Evolutionary conservation across 1,284 basidiomycete species (phyloP).

Genomic region (Trichosporon coremiiforme): DNA sequence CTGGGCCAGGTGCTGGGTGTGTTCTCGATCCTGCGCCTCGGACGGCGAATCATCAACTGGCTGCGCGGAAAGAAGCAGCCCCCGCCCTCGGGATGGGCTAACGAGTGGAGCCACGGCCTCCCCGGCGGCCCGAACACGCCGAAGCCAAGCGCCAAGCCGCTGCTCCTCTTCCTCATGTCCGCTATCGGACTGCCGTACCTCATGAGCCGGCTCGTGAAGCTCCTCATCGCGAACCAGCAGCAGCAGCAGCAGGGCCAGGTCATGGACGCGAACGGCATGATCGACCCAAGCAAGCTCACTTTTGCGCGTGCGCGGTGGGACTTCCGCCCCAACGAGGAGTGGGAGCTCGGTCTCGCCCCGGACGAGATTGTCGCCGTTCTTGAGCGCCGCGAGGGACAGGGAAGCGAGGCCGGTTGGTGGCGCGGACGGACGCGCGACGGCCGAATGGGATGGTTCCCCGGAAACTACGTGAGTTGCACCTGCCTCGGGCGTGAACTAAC

Average conservation of each 20-base stretch:
- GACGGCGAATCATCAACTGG: conserved; percentile 54
- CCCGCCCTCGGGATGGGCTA: conserved; percentile 50
- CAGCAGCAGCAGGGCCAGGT: conserved; percentile 37
- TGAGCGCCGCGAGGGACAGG: conserved; percentile 75
- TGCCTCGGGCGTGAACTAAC: conserved; percentile 8
- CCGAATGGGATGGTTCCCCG: conserved; percentile 94
- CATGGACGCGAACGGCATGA: conserved; percentile 42
- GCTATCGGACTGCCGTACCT: conserved; percentile 91
- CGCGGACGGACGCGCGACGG: conserved; percentile 91
- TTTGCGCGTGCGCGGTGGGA: conserved; percentile 87
- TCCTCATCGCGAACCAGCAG: conserved; percentile 70
- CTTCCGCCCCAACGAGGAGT: conserved; percentile 72
- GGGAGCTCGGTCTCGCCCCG: conserved; percentile 79
- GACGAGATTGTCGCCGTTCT: conserved; percentile 96
- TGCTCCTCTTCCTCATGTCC: conserved; percentile 93
- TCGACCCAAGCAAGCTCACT: conserved; percentile 65
- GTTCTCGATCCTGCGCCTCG: conserved; percentile 83
- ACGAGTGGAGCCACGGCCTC: conserved; percentile 50
- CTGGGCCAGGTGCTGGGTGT: conserved; percentile 90
- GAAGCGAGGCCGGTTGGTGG: conserved; percentile 90
- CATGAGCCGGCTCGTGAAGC: conserved; percentile 84
- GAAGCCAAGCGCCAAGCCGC: conserved; percentile 80
- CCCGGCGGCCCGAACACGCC: conserved; percentile 52
- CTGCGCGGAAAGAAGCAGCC: conserved; percentile 62
- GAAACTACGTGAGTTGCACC: conserved; percentile 70